Base-by-base conservation (phyloP, 148 eudicot species). In the Fagopyrum esculentum region DNA sequence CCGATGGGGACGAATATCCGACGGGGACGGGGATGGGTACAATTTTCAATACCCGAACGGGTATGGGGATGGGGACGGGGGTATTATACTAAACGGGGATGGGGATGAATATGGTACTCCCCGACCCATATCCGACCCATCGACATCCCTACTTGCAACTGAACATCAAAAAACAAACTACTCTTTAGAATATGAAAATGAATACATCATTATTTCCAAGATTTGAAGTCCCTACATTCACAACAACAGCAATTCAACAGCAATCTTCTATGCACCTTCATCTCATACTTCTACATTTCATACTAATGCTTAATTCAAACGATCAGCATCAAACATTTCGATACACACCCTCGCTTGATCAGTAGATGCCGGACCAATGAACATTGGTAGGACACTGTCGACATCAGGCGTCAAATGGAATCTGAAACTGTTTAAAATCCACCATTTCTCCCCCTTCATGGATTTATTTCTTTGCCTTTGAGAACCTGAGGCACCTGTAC, bases 401-500 rank as follows among this genome's bases (percentile, higher is more conserved):
- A 15, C 5, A 54, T 54, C 19, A 54, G 35, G 4, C 26, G 12
- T 60, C 66, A 60, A 60, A 60, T 60, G 66, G 40, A 60, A 19
- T 8, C 19, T 15, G 29, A 56, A 17, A 17, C 63, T 9, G 9
- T 7, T 1, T 35, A 35, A 35, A 49, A 49, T 12, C 52, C 26
- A 63, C 10, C 68, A 30, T 29, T 61, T 61, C 15, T 50, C 12
- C 22, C 8, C 48, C 45, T 44, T 15, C 30, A 26, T 10, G 5
- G 11, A 35, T 17, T 77, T 86, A 96, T 83, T 96, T 96, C 84
- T 96, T 96, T 48, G 98, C 98, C 87, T 96, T 92, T 3, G 99
- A 85, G 76, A 95, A 95, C 84, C 99, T 86, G 76, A 95, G 91
- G 81, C 99, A 95, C 69, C 99, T 87, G 70, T 95, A 95, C 82